These are phyloP conservation scores for Dactylellina leptospora DNA, from an alignment of 2,329 filamentous ascomycete genomes.

Conservation along the genomic window DNA sequence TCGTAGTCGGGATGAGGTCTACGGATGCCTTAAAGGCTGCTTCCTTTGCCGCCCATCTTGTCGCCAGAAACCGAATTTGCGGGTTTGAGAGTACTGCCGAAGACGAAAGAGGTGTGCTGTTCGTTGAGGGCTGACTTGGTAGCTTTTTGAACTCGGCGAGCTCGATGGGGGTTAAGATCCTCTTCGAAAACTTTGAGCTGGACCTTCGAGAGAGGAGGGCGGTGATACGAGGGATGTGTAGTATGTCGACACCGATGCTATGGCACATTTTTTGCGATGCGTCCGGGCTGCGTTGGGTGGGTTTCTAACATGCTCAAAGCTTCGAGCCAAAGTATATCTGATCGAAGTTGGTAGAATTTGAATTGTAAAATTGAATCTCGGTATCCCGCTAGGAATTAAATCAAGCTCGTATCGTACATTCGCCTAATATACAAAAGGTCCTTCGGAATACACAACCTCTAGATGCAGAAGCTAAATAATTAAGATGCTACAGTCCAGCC, in stretches of 20 bases:
- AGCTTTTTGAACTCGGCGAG: constrained; percentile 45
- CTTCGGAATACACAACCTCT: no score
- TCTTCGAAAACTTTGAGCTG: constrained; percentile 52
- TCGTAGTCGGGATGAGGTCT: constrained; percentile 43
- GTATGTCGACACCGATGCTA: constrained; percentile 56
- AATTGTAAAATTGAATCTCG: no score
- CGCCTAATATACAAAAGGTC: constrained; percentile 12
- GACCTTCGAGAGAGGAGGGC: constrained; percentile 54
- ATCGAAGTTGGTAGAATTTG: no score
- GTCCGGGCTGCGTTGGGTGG: no score
- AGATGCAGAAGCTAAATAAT: no score
- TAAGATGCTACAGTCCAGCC: constrained; percentile 21
- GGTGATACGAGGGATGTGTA: constrained; percentile 56
- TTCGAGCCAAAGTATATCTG: not conserved
- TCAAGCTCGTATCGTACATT: constrained; percentile 1
- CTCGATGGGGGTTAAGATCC: constrained; percentile 55
- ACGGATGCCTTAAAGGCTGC: constrained; percentile 56
- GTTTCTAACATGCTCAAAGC: not conserved
- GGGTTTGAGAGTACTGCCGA: constrained; percentile 21
- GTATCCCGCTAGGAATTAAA: no score
- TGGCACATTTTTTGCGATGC: no score
- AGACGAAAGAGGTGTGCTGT: not conserved
- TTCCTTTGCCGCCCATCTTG: constrained; percentile 57
- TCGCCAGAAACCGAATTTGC: constrained; percentile 54
- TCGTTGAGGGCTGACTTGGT: no score